Evolutionary conservation across 2,329 filamentous ascomycete species (phyloP).

Genomic region (Alternaria gaisen): DNA sequence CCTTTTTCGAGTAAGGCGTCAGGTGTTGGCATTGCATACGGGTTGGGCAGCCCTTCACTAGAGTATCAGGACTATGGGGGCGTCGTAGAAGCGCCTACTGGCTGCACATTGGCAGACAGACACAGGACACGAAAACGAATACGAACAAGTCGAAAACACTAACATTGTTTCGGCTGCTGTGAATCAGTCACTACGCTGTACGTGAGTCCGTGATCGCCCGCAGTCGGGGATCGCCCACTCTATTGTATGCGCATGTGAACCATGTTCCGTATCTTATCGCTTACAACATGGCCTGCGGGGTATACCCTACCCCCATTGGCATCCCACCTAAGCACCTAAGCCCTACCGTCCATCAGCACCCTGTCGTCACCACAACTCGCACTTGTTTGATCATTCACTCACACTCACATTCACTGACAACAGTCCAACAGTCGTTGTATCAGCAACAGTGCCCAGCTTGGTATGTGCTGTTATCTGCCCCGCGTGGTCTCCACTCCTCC

Average conservation of each 20-base stretch:
- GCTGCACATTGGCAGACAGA: conserved; percentile 5
- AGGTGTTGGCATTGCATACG: conserved; percentile 33
- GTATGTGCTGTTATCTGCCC: conserved; percentile 16
- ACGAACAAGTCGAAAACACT: conserved; percentile 8
- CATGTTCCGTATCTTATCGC: conserved; percentile 17
- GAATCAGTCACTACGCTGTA: not conserved
- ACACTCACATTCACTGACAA: not conserved
- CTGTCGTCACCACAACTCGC: conserved; percentile 10
- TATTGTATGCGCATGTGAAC: conserved; percentile 10
- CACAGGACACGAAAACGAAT: conserved; percentile 10
- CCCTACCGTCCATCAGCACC: conserved; percentile 9
- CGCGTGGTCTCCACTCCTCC: conserved; percentile 8
- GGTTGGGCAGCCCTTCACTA: conserved; percentile 18
- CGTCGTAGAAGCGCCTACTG: conserved; percentile 16
- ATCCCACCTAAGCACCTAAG: conserved; percentile 13
- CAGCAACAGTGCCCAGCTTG: not conserved
- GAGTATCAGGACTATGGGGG: conserved; percentile 16
- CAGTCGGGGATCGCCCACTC: not conserved
- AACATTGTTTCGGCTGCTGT: not conserved
- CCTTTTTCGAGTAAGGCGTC: conserved; percentile 29
- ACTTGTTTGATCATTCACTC: not conserved
- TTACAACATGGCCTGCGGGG: conserved; percentile 16
- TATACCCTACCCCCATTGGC: conserved; percentile 9
- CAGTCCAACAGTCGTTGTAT: not conserved
- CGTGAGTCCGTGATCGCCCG: not conserved